Evolutionary conservation across 169 alveolate species (phyloP).

Genomic region (Cryptosporidium xiaoi): DNA sequence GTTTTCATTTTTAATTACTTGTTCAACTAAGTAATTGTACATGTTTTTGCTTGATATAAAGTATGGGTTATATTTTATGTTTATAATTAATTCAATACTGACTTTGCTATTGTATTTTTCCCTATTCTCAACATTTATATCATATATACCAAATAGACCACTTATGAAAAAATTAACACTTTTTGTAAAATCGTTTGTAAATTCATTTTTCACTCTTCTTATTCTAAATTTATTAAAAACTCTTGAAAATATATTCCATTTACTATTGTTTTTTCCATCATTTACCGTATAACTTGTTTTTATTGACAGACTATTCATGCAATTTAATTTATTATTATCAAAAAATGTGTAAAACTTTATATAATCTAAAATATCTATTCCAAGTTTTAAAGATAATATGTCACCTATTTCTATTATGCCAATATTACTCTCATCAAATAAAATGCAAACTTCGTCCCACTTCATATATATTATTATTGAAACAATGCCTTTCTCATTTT

Average conservation of each 20-base stretch:
- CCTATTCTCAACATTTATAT: constrained; percentile 15
- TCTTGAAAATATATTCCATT: constrained; percentile 1
- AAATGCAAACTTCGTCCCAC: constrained; percentile 49
- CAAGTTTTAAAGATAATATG: neutral
- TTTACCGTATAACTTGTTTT: constrained; percentile 4
- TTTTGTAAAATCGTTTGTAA: constrained; percentile 20
- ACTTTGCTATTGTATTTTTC: neutral
- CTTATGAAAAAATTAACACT: constrained; percentile 15
- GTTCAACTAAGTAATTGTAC: constrained; percentile 20
- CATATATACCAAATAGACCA: constrained; percentile 59
- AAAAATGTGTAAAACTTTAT: constrained; percentile 40
- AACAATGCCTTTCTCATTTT: constrained; percentile 28
- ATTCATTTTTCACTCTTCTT: constrained; percentile 7
- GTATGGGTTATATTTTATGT: constrained; percentile 49
- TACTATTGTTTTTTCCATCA: constrained; percentile 4
- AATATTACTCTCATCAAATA: constrained; percentile 52
- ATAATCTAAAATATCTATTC: constrained; percentile 23
- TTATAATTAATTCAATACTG: constrained; percentile 11
- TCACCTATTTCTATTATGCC: constrained; percentile 8
- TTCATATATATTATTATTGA: constrained; percentile 42
- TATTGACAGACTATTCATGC: constrained; percentile 23
- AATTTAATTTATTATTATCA: constrained; percentile 38
- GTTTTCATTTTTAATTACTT: constrained; percentile 3
- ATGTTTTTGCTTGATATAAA: constrained; percentile 42
- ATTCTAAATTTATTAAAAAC: constrained; percentile 1